Conservation (phyloP, 306 rosid genomes). For the Cicer judaicum region DNA sequence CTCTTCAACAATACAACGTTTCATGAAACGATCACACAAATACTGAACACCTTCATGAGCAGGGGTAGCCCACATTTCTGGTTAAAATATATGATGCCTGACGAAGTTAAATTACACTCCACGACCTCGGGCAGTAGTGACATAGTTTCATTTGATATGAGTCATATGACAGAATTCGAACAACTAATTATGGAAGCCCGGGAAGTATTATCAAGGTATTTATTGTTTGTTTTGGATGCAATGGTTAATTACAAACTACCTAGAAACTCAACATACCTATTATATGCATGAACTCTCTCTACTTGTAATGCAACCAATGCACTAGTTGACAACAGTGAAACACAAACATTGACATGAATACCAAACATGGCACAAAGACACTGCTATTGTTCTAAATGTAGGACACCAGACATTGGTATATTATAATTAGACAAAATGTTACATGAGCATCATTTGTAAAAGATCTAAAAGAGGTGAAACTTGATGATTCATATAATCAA, state of each 20-base stretch:
- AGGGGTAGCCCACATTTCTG: slow-evolving; percentile 72
- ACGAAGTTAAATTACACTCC: slow-evolving; percentile 51
- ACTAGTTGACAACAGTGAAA: not conserved
- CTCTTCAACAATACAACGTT: slow-evolving; percentile 64
- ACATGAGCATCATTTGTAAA: too few relatives aligned
- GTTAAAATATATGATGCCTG: slow-evolving; percentile 83
- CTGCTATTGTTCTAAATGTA: not conserved
- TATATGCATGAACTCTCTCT: not conserved
- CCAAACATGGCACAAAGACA: not conserved
- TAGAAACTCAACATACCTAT: slow-evolving; percentile 20
- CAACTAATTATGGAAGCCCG: slow-evolving; percentile 82
- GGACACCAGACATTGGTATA: not conserved
- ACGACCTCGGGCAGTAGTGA: slow-evolving; percentile 48
- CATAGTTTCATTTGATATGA: slow-evolving; percentile 47
- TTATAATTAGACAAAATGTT: not conserved
- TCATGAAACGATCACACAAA: slow-evolving; percentile 64
- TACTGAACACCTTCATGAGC: slow-evolving; percentile 75
- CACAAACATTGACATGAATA: not conserved
- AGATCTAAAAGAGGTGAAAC: too few relatives aligned
- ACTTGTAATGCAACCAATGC: not conserved
- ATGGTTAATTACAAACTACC: slow-evolving; percentile 2
- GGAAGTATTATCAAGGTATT: slow-evolving; percentile 82
- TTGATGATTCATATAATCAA: too few relatives aligned
- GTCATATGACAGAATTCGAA: slow-evolving; percentile 63
- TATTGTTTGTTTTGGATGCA: slow-evolving; percentile 30